Percentiles rank a stretch among this genome's conserved stretches.
These are phyloP conservation scores for Allantophomopsis cytisporea DNA, from an alignment of 2,329 filamentous ascomycete species.

Conservation along the genomic window DNA sequence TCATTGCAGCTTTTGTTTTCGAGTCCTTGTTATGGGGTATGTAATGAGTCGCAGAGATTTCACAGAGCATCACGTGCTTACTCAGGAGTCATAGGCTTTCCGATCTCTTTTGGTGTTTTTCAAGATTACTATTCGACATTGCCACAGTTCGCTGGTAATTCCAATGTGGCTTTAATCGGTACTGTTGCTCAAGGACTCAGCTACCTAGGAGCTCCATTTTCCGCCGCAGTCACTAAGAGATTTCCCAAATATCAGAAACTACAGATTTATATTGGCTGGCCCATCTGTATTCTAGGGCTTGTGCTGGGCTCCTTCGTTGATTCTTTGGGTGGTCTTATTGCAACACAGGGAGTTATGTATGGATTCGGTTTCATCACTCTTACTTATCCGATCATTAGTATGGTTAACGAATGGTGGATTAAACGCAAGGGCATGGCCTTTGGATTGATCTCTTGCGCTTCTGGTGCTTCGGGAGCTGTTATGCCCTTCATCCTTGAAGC, in stretches of 20 bases:
- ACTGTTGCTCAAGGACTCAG: slow-evolving; percentile 25
- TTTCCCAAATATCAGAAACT: slow-evolving; percentile 18
- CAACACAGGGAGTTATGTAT: slow-evolving; percentile 48
- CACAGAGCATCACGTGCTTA: slow-evolving; percentile 40
- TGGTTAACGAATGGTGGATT: slow-evolving; percentile 50
- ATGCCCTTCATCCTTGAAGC: slow-evolving; percentile 38
- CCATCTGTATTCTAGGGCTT: slow-evolving; percentile 17
- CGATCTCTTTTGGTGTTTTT: slow-evolving; percentile 57
- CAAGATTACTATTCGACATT: slow-evolving; percentile 53
- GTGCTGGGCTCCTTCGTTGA: slow-evolving; percentile 18
- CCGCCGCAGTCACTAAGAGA: slow-evolving; percentile 19
- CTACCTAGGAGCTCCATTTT: slow-evolving; percentile 21
- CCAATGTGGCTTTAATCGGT: slow-evolving; percentile 47
- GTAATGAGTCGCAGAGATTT: slow-evolving; percentile 4
- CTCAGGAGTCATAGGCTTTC: slow-evolving; percentile 44
- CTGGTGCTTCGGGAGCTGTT: slow-evolving; percentile 34
- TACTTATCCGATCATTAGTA: slow-evolving; percentile 41
- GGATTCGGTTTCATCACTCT: slow-evolving; percentile 40
- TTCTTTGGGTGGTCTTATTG: slow-evolving; percentile 29
- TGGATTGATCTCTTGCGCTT: slow-evolving; percentile 33
- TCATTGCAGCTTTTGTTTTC: slow-evolving; percentile 33
- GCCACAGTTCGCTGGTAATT: slow-evolving; percentile 33
- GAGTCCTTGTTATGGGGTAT: slow-evolving; percentile 39
- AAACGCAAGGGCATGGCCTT: slow-evolving; percentile 43
- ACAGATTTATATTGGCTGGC: slow-evolving; percentile 24